Evolutionary conservation across 495 filamentous ascomycete species (phyloP), one percentile per base, ranked within the genome.

Genomic region (Delitschia confertaspora): DNA sequence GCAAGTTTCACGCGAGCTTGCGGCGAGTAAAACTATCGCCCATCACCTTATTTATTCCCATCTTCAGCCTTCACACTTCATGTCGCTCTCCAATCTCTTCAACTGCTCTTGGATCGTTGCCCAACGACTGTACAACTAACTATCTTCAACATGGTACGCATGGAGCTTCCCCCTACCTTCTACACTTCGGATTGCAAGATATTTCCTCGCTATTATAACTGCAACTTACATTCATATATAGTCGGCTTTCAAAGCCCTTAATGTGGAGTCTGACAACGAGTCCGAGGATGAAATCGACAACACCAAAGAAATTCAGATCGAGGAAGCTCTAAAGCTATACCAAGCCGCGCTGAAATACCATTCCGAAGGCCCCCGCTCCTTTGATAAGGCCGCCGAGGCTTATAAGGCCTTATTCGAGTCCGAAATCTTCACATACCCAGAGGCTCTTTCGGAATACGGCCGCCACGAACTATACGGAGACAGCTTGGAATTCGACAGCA

Each of bases 301-400:
- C 47, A 95, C 88, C 32, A 88, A 84, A 65, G 88, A 96, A 60
- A 78, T 99, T 38, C 88, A 89, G 71, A 89, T 96, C 58, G 91
- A 99, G 60, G 91, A 99, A 63, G 87, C 91, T 20, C 67, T 99
- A 47, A 96, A 95, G 66, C 77, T 89, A 20, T 99, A 96, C 61
- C 87, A 95, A 59, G 81, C 71, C 42, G 91, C 91, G 17, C 67
- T 99, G 20, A 95, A 89, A 60, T 76, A 88, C 47, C 93, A 99
- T 56, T 81, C 88, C 3, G 85, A 91, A 64, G 87, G 91, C 3
- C 80, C 85, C 4, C 62, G 62, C 2, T 83, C 74, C 54, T 93
- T 81, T 58, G 58, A 75, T 20, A 76, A 89, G 60, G 88, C 91
- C 8, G 70, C 75, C 17, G 78, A 81, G 34, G 89, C 93, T 27